Base-by-base conservation (phyloP, 2,329 filamentous ascomycete species). In the Aureobasidium pullulans region DNA sequence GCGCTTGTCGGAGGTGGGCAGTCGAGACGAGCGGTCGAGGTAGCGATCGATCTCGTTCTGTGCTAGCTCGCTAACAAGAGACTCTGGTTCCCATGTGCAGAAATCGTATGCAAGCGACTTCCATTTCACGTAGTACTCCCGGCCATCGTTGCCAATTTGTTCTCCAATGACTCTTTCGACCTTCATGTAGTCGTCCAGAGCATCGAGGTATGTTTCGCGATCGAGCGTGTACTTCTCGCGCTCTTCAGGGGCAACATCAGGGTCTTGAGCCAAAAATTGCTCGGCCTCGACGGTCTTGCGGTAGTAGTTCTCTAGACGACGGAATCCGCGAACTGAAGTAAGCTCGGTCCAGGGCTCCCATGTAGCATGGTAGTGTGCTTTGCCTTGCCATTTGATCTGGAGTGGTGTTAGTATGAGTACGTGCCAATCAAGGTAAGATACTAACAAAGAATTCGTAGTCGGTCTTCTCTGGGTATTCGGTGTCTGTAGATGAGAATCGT, bases 141-240 rank as follows among this genome's bases (percentile, higher is more conserved):
- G 84, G 15, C 59, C 62, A 13, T 94, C 90, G 8, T 47, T 47
- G 28, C 87, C 88, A 60, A 90, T 84, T 63, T 89, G 86, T 61
- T 87, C 83, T 57, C 89, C 89, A 66, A 99, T 96, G 61, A 99
- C 87, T 66, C 94, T 85, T 73, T 99, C 94, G 34, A 96, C 91
- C 66, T 94, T 87, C 63, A 89, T 94, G 73, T 90, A 96, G 69
- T 97, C 92, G 63, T 89, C 87, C 54, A 95, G 82, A 2, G 90
- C 88, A 71, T 97, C 92, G 61, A 91, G 84, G 64, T 94, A 89
- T 61, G 91, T 85, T 75, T 99, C 94, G 53, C 91, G 88, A 69
- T 97, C 91, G n/a, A 99, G 84, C 71, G 91, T 89, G 81, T 92
- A 96, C 72, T 95, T 92, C 74, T 97, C 90, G 62, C 89, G 88